Conservation (phyloP, 768 basidiomycete genomes). For the Termitomyces sp. region DNA sequence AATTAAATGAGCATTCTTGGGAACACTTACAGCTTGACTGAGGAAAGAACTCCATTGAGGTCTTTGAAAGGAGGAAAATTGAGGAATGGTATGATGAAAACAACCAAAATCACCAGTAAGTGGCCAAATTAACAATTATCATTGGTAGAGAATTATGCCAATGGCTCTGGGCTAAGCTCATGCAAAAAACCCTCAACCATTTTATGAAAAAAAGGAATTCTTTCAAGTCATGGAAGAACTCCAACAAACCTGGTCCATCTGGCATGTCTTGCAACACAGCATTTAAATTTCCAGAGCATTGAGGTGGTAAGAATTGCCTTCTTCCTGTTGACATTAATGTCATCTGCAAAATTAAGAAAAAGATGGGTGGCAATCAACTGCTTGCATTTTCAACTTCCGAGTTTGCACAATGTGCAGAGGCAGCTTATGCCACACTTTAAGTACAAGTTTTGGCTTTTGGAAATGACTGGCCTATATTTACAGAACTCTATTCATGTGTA, state of each 20-base stretch:
- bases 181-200: no score
- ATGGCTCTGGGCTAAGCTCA: constrained; percentile 19
- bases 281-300: neutral
- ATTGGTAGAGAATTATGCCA: constrained; percentile 5
- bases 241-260: neutral
- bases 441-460: neutral
- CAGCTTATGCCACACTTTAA: neutral
- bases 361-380: neutral
- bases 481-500: neutral
- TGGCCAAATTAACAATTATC: neutral
- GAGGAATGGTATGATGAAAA: neutral
- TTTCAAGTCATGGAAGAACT: constrained; percentile 12
- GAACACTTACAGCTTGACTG: constrained; percentile 22
- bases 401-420: constrained; percentile 12
- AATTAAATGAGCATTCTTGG: constrained; percentile 26
- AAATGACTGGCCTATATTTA: neutral
- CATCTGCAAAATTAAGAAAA: constrained; percentile 21
- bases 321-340: constrained; percentile 9
- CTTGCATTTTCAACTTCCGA: constrained; percentile 7
- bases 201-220: constrained; percentile 18
- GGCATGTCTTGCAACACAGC: neutral
- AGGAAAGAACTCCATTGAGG: constrained; percentile 14
- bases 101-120: constrained; percentile 23
- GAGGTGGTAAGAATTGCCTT: no score
- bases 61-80: constrained; percentile 15